Base-by-base conservation (phyloP, 2,329 filamentous ascomycete genomes). In the Trichoderma sp. region DNA sequence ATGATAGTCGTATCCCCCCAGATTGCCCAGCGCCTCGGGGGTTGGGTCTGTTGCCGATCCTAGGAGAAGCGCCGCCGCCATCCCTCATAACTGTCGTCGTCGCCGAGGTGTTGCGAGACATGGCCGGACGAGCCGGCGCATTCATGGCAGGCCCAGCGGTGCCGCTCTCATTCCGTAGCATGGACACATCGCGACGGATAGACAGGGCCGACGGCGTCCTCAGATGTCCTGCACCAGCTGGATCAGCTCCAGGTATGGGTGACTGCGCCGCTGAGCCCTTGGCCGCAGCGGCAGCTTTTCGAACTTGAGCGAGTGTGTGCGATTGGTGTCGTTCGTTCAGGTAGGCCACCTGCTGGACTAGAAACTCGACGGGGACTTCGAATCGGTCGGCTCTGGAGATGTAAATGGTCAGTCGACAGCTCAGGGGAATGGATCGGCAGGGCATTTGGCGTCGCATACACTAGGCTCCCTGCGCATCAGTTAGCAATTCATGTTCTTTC, bases 261-360 rank as follows among this genome's bases (percentile, higher is more conserved):
- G 90, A 90, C 1, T 87, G 86, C 1, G 86, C 85, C 21, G 85
- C 82, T 4, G 89, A 89, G 71, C 87, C 87, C 67, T 87, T 86
- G n/a, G 63, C 72, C 26, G 85, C 86, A 3, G 86, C 87, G 3
- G 88, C 89, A 57, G 91, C 89, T 79, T 92, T 96, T 73, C 93
- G 90, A 85, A 98, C 94, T 82, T 98, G 94, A 24, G 93, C 94
- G 75, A 93, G 90, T 62, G 98, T 93, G 80, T 98, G 94, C 0
- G 93, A 93, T 32, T 97, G 88, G 83, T 98, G 94, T 66, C 93
- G 88, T 80, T 98, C 95, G 78, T 96, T 97, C 6, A 98, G 88
- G 88, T 94, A 97, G 81, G 94, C 94, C 74, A 94, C 94, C 82
- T 99, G 94, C 79, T 97, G 93, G 18, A 98, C 88, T 36, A 99